Conservation (phyloP, 164 flowering plant genomes). For the Stephania yunnanensis region DNA sequence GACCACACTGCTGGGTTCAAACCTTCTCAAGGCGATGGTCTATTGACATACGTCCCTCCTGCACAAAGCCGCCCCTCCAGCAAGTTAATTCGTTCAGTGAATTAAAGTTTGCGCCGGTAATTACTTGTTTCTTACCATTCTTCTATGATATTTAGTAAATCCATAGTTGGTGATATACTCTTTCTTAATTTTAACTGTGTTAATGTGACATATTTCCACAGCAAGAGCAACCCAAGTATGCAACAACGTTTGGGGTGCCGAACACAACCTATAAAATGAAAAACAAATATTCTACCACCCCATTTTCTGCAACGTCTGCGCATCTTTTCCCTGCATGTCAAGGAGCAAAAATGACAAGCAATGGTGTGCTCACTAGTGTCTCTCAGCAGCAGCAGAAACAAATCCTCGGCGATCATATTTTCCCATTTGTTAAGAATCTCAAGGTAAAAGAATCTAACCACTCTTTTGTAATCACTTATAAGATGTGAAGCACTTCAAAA, state of each 20-base stretch:
- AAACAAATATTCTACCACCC: not conserved
- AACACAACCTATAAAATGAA: not conserved
- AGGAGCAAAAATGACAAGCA: not conserved
- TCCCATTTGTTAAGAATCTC: no score
- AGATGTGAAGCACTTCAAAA: not conserved
- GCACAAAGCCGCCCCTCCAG: no score
- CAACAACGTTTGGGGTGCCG: not conserved
- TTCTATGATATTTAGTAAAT: no score
- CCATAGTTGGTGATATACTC: no score
- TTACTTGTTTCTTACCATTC: no score
- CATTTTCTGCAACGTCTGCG: not conserved
- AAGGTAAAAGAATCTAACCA: not conserved
- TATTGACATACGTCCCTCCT: not conserved
- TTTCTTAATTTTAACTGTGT: no score
- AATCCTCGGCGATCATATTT: no score
- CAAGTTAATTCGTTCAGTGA: no score
- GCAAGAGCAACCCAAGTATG: no score
- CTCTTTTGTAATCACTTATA: not conserved
- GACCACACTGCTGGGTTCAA: no score
- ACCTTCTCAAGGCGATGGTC: not conserved
- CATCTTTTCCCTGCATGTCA: not conserved
- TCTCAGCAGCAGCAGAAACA: not conserved
- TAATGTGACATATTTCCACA: no score
- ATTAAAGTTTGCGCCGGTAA: no score
- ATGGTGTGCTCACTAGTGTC: not conserved